Base-by-base conservation (phyloP, 208 protist genomes). In the Wallacemonas collosoma region DNA sequence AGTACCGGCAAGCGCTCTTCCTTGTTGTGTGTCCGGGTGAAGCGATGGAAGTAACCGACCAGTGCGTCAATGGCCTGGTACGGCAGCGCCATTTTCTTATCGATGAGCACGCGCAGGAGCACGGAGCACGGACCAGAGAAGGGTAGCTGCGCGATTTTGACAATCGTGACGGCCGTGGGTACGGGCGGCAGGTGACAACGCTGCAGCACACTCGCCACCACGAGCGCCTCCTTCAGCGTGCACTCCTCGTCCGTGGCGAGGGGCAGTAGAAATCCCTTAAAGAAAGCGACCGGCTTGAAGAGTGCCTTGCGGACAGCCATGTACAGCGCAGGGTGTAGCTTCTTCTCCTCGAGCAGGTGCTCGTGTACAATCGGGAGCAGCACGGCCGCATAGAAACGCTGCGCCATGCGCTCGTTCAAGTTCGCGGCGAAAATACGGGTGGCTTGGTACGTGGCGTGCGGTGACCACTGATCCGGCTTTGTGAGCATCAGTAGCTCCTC, bases 251-350 rank as follows among this genome's bases (percentile, higher is more conserved):
- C 90, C 60, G 98, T 93, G 17, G 93, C 96, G 2, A 99, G 85
- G 3, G 99, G 99, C 12, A 99, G 85, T 39, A 99, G 73, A 61
- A 99, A 97, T 7, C 98, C 99, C 72, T 99, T 99, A 87, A 98
- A 99, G 80, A 99, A 99, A 17, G 99, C 98, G 5, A 95, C 88
- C 5, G 99, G 98, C 88, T 99, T 99, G 83, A 98, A 99, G 14
- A 99, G 83, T 7, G 98, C 90, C 86, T 99, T 99, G 64, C 96
- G 95, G 40, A 99, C 86, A 3, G 98, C 93, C 88, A 97, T 92
- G 88, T 99, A 99, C 17, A 99, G 78, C 62, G 99, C 98, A 36
- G 96, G 98, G 90, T 99, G 99, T 64, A 99, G 96, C 73, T 95
- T 95, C 63, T 89, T 86, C 57, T 95, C 91, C 72, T 89, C 77